phyloP scores from a whole-genome alignment of 1,139 yeast genomes.

The Scheffersomyces lignicola region DNA sequence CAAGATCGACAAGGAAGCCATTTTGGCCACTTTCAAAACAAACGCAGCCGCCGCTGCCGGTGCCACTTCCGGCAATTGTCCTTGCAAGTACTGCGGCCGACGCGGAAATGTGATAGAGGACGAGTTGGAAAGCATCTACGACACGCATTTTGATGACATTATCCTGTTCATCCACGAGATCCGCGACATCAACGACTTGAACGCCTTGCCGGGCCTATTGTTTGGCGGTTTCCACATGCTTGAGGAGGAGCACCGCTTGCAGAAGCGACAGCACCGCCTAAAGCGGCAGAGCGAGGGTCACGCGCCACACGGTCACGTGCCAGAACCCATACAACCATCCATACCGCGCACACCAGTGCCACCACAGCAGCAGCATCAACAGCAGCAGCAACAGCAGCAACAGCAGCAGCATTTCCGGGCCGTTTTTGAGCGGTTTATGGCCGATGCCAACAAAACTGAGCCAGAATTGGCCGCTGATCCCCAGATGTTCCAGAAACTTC shows the following conservation, averaged over 20 bases:
- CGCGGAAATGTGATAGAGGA: constrained; percentile 72
- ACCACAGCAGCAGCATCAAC: constrained; percentile 5
- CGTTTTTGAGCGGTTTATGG: constrained; percentile 7
- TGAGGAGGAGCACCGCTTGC: constrained; percentile 37
- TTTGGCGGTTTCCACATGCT: constrained; percentile 44
- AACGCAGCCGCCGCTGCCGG: constrained; percentile 20
- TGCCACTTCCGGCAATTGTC: constrained; percentile 39
- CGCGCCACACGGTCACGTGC: too few relatives aligned
- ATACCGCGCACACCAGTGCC: neutral
- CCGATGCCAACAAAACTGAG: constrained; percentile 3
- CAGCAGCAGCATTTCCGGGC: constrained; percentile 2
- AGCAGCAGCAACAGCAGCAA: constrained; percentile 2
- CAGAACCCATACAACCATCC: too few relatives aligned
- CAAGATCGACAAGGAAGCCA: constrained; percentile 68
- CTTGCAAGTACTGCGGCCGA: constrained; percentile 80
- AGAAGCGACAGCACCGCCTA: constrained; percentile 26
- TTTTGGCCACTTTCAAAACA: constrained; percentile 58
- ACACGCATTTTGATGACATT: constrained; percentile 60
- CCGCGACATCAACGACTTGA: constrained; percentile 41
- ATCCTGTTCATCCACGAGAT: constrained; percentile 41
- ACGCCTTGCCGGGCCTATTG: constrained; percentile 40
- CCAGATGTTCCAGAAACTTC: constrained; percentile 22
- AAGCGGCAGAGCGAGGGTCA: too few relatives aligned
- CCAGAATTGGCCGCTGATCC: constrained; percentile 9
- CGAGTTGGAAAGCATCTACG: constrained; percentile 59